Evolutionary conservation across 768 basidiomycete genomes (phyloP), one percentile per base, ranked within the genome.

Genomic region (Suillus clintonianus): DNA sequence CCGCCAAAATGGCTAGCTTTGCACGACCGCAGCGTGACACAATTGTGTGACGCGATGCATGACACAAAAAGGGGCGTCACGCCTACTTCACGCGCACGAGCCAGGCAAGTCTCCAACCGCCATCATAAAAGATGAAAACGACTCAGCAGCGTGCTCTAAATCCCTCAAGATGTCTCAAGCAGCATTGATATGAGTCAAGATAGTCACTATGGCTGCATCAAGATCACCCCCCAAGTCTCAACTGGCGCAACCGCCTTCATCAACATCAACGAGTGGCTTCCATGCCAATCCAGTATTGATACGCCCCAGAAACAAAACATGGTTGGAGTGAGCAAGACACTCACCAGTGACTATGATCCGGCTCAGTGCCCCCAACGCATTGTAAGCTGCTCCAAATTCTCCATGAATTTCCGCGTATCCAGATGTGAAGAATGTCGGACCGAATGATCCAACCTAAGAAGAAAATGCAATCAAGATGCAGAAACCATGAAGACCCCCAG

Each of bases 31-130:
- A 57, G 37, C 55, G 55, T 57, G 55, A 41, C 55, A 57, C 32
- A 32, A 24, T 10, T 11, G 9, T 24, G 55, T 51, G 34, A 41
- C 36, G 41, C n/a, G 51, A 39, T 10, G 47, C 30, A 32, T 59
- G 62, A 57, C 55, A 17, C 57, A 63, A 63, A 65, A 63, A 63
- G 62, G 64, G 64, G 62, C 42, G 22, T 65, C 61, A 62, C 57
- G 56, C 43, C 43, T 9, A 39, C 30, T 42, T 62, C 27, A 32
- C 53, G 42, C 30, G 62, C 57, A 62, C 57, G 43, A 56, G 37
- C 36, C 51, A 64, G 64, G 64, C 64, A 43, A 65, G 64, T 65
- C 36, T 32, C 45, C 59, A 50, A 63, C 59, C 48, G 54, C 62
- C 64, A 51, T 58, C 64, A 65, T 65, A 42, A 59, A 48, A 17